These are phyloP conservation scores for Toxoplasma gondii DNA, from an alignment of 169 alveolate genomes.

Conservation along the genomic window DNA sequence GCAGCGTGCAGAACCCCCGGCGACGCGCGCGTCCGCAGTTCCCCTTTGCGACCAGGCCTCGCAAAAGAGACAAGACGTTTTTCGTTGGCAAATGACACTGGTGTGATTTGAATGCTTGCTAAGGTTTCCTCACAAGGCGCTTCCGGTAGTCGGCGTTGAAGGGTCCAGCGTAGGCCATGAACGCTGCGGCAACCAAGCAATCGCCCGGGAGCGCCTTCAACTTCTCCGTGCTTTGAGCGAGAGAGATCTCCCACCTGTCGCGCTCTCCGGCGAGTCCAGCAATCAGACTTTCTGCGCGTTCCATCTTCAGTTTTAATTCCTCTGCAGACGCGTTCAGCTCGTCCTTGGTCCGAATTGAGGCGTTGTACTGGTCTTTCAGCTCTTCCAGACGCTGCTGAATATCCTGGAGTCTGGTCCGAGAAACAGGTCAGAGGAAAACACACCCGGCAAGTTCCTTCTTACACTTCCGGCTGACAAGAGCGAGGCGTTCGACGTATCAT, in stretches of 20 bases:
- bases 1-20: no score
- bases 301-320: slow-evolving; percentile 86
- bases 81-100: no score
- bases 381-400: slow-evolving; percentile 84
- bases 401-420: slow-evolving; percentile 72
- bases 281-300: slow-evolving; percentile 93
- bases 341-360: slow-evolving; percentile 88
- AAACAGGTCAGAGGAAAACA: not conserved
- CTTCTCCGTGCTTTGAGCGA: slow-evolving; percentile 83
- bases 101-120: not conserved
- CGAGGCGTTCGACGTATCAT: not conserved
- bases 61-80: no score
- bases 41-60: no score
- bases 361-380: slow-evolving; percentile 85
- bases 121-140: slow-evolving; percentile 64
- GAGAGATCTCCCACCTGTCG: slow-evolving; percentile 92
- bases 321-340: slow-evolving; percentile 83
- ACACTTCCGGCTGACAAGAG: no score
- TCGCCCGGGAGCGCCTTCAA: slow-evolving; percentile 88
- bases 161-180: slow-evolving; percentile 93
- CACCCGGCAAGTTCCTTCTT: no score
- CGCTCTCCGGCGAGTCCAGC: slow-evolving; percentile 93
- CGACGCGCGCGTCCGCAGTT: no score
- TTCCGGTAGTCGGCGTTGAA: slow-evolving; percentile 89
- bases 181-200: slow-evolving; percentile 87